Base-by-base conservation (phyloP, 257 asterid genomes). In the Eustoma russellianum region DNA sequence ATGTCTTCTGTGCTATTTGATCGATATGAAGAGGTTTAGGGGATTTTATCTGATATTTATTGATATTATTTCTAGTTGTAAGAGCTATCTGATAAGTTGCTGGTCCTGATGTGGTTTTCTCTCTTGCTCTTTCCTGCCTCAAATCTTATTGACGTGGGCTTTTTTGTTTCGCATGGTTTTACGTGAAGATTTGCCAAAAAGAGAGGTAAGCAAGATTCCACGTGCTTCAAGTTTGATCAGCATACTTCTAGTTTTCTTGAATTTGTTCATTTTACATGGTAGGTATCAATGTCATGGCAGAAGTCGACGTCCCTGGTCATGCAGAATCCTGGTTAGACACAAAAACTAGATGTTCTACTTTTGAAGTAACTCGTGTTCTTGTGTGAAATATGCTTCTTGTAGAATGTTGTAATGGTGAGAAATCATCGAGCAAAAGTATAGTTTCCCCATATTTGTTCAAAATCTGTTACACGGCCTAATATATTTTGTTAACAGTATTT, bases 301-400 rank as follows among this genome's bases (percentile, higher is more conserved):
- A 89, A 81, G 85, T 89, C 44, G 97, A 89, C 54, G 94, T 89
- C 56, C 97, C 97, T 55, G 95, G 97, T 62, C 97, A 89, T 76
- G 97, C 94, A 53, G 90, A 77, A 61, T 85, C 97, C 56, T 89
- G 97, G 97, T 83, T 33, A 19, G 66, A 52, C 48, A 15, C 46
- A 48, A 50, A 65, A 65, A 52, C 46, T 63, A 17, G 15, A 24
- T 40, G 14, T 33, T 7, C 34, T 55, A 18, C 3, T 49, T 55
- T 45, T 55, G 12, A 19, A 35, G 30, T 54, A 47, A 2, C 46
- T 50, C 7, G 38, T 47, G 8, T 35, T 47, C 17, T 9, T n/a
- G 19, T 33, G 16, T 28, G 43, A 9, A 40, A 17, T 33, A 28
- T 17, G 50, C n/a, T 41, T 52, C 10, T 41, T 11, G 33, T 1